Evolutionary conservation across 179 eudicot genomes (phyloP).

Genomic region (Silene coronaria): DNA sequence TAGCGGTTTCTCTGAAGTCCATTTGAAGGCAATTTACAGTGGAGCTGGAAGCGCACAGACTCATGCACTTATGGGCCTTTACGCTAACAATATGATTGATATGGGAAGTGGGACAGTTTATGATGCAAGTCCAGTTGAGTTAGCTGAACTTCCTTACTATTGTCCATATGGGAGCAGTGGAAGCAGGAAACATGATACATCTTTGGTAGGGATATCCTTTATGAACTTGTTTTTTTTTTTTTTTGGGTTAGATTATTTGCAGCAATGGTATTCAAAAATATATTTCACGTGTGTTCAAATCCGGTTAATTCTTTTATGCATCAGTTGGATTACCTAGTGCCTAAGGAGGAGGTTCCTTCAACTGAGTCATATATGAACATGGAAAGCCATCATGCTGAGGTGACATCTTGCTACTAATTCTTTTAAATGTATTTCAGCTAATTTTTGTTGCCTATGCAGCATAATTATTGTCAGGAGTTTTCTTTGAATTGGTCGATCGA

Average conservation of each 20-base stretch:
- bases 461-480: neutral
- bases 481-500: neutral
- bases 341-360: slow-evolving; percentile 15
- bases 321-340: slow-evolving; percentile 9
- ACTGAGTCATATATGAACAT: slow-evolving; percentile 11
- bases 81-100: neutral
- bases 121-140: neutral
- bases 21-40: neutral
- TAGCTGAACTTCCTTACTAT: slow-evolving; percentile 11
- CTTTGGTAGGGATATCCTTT: neutral
- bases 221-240: neutral
- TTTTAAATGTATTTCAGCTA: neutral
- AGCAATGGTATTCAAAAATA: neutral
- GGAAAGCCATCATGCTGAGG: slow-evolving; percentile 17
- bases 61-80: neutral
- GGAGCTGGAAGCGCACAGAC: neutral
- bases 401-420: neutral
- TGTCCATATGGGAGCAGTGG: slow-evolving; percentile 9
- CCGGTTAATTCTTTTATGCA: neutral
- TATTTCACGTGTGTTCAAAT: neutral
- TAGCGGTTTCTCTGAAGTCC: slow-evolving; percentile 7
- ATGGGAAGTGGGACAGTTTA: neutral
- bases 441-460: neutral
- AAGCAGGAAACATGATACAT: neutral
- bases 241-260: too few species aligned